phyloP scores from a whole-genome alignment of 139 green algal species.

The Pycnococcus provasolii region DNA sequence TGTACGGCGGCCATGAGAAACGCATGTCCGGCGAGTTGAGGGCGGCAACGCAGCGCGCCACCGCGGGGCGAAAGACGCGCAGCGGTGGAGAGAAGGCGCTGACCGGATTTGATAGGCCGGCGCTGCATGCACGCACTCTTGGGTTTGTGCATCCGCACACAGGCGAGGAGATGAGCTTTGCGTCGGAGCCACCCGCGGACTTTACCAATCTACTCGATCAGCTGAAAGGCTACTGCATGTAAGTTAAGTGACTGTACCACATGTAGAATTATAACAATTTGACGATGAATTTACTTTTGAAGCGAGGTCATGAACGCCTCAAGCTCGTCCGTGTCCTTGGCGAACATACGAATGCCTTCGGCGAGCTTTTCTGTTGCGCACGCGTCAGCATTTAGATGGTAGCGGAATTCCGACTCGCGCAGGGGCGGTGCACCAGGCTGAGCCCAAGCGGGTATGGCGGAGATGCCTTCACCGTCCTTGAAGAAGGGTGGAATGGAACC shows the following conservation, averaged over 20 bases:
- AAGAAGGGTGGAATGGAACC: not conserved
- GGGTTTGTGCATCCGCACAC: conserved; percentile 32
- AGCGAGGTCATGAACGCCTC: no score
- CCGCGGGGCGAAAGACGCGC: no score
- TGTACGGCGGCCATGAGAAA: conserved; percentile 62
- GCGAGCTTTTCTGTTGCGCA: conserved; percentile 38
- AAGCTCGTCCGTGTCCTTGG: conserved; percentile 33
- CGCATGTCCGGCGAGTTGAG: no score
- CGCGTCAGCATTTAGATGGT: conserved; percentile 28
- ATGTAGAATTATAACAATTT: no score
- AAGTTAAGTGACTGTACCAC: no score
- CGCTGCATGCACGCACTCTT: conserved; percentile 35
- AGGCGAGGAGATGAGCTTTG: conserved; percentile 28
- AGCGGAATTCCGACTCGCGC: conserved; percentile 18
- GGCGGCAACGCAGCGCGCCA: no score
- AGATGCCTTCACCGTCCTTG: no score
- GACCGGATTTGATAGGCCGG: conserved; percentile 17
- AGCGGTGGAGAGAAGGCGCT: not conserved
- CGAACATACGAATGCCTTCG: conserved; percentile 35
- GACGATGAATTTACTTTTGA: no score
- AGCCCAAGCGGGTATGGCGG: no score
- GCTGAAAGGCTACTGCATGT: no score
- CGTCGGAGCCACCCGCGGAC: conserved; percentile 22
- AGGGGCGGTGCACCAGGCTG: no score
- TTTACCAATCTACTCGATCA: conserved; percentile 4